phyloP scores from a whole-genome alignment of 306 rosid genomes.

The Inga leiocalycina region DNA sequence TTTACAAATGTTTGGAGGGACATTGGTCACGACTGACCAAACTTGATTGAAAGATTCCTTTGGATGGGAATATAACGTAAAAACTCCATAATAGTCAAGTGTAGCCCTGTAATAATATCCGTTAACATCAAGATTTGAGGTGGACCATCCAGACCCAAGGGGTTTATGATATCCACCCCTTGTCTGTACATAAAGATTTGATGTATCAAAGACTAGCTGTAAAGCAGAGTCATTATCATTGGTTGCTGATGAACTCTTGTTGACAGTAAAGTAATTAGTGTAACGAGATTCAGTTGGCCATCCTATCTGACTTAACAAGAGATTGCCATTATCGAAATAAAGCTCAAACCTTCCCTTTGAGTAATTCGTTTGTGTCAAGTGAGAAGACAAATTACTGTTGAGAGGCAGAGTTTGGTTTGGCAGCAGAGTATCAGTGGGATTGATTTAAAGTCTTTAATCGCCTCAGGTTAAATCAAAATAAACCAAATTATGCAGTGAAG shows the following conservation, averaged over 20 bases:
- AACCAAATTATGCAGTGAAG: no score
- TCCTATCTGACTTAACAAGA: conserved; percentile 35
- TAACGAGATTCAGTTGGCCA: conserved; percentile 40
- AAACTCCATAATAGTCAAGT: conserved; percentile 63
- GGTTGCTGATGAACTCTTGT: not conserved
- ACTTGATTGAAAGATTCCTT: conserved; percentile 32
- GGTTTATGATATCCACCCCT: conserved; percentile 7
- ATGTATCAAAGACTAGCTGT: conserved; percentile 39
- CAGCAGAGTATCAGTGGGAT: conserved; percentile 70
- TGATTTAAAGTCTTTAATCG: no score
- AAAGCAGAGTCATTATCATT: not conserved
- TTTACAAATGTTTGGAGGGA: conserved; percentile 37
- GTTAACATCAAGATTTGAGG: not conserved
- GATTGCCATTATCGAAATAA: conserved; percentile 17
- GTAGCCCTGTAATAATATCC: conserved; percentile 54
- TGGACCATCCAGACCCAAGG: not conserved
- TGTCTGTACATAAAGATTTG: conserved; percentile 35
- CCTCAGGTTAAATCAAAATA: no score
- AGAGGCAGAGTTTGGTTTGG: conserved; percentile 44
- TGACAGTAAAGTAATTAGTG: not conserved
- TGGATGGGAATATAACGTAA: conserved; percentile 56
- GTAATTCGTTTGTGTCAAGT: conserved; percentile 41
- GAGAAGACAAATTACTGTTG: conserved; percentile 20
- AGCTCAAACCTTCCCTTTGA: conserved; percentile 60
- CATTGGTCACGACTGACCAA: conserved; percentile 37